Evolutionary conservation across 2,329 filamentous ascomycete genomes (phyloP).

Genomic region (Claviceps sp.): DNA sequence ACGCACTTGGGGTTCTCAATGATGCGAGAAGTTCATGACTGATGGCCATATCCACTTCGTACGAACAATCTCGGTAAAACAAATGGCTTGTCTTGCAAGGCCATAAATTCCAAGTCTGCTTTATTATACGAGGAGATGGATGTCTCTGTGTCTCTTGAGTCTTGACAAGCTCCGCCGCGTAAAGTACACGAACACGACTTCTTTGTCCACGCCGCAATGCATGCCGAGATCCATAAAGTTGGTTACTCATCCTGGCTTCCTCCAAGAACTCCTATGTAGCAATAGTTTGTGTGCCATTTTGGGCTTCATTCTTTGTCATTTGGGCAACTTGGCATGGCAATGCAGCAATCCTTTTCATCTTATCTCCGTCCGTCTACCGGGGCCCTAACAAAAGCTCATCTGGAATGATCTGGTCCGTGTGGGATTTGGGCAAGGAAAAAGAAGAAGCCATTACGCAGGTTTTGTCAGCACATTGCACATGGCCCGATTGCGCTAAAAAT

Average conservation of each 20-base stretch:
- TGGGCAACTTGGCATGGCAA: background rate
- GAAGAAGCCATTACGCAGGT: background rate
- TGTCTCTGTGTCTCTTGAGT: too few species aligned
- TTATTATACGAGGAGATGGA: too few species aligned
- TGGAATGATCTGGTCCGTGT: background rate
- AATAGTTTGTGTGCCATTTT: background rate
- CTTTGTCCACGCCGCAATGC: too few species aligned
- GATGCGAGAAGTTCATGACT: background rate
- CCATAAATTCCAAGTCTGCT: too few species aligned
- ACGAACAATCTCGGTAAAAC: constrained; percentile 1
- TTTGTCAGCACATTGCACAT: too few species aligned
- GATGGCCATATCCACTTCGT: background rate
- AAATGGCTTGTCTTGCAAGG: background rate
- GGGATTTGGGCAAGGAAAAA: background rate
- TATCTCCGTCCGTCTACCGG: too few species aligned
- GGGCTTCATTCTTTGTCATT: background rate
- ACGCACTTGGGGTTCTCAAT: too few species aligned
- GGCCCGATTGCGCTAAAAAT: too few species aligned
- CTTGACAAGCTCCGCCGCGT: too few species aligned
- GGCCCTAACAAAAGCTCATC: background rate
- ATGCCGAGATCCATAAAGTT: background rate
- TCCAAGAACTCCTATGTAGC: background rate
- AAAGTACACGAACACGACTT: too few species aligned
- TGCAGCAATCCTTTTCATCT: background rate
- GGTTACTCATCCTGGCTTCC: background rate